Conservation (phyloP, 805 yeast genomes). For the Jamesozyma piceae region DNA sequence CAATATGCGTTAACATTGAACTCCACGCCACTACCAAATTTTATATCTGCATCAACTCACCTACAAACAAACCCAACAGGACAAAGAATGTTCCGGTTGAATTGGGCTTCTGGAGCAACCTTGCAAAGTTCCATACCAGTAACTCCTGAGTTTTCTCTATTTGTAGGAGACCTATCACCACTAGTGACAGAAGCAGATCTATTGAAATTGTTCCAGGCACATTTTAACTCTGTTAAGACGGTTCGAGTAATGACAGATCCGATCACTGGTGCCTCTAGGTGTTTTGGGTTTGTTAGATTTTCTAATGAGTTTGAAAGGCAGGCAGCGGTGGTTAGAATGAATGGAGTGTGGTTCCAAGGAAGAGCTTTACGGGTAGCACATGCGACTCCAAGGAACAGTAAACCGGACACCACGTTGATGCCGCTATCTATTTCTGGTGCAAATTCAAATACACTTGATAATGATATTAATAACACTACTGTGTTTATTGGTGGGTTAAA, state of each 20-base stretch:
- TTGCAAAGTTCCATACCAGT: constrained; percentile 60
- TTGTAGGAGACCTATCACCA: constrained; percentile 78
- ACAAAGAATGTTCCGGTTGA: constrained; percentile 58
- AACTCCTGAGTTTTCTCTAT: constrained; percentile 66
- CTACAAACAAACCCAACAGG: constrained; percentile 28
- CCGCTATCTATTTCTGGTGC: constrained; percentile 4
- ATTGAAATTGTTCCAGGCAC: constrained; percentile 59
- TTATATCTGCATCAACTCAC: constrained; percentile 16
- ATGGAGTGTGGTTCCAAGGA: constrained; percentile 74
- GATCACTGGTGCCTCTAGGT: constrained; percentile 62
- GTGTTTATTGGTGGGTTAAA: constrained; percentile 72
- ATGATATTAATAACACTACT: constrained; percentile 43
- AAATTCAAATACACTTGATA: constrained; percentile 7
- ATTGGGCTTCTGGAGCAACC: constrained; percentile 83
- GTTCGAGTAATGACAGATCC: constrained; percentile 85
- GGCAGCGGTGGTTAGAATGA: constrained; percentile 62
- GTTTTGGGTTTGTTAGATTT: constrained; percentile 76
- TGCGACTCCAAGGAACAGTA: constrained; percentile 59
- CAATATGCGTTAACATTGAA: constrained; percentile 58
- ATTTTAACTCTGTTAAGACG: constrained; percentile 59
- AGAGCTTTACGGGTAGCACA: constrained; percentile 67
- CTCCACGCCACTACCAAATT: constrained; percentile 55
- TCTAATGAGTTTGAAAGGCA: constrained; percentile 60
- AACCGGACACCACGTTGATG: constrained; percentile 1
- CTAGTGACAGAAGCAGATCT: constrained; percentile 73